phyloP scores from a whole-genome alignment of 768 basidiomycete genomes.

The Trametopsis cervina region DNA sequence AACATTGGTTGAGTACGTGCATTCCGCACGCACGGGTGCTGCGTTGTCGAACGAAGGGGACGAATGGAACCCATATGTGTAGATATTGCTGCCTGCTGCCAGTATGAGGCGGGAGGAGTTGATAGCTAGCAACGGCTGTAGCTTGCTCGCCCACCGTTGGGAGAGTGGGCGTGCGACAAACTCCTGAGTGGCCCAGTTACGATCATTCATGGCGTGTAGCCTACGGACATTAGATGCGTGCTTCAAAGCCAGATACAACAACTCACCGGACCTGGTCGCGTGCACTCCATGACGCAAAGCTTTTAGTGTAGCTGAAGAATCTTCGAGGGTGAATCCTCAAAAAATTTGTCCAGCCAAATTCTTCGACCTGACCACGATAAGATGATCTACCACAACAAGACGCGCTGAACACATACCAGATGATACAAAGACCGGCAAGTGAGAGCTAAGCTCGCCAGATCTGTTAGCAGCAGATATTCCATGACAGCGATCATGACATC shows the following conservation, averaged over 20 bases:
- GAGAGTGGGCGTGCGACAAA: constrained; percentile 65
- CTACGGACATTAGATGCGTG: constrained; percentile 8
- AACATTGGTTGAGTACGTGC: constrained; percentile 18
- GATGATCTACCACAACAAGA: constrained; percentile 3
- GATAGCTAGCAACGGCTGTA: constrained; percentile 51
- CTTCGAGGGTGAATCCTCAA: constrained; percentile 44
- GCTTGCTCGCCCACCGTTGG: constrained; percentile 47
- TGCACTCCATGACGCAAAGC: constrained; percentile 39
- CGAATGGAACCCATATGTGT: constrained; percentile 45
- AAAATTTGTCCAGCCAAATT: constrained; percentile 54
- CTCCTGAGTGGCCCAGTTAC: constrained; percentile 39
- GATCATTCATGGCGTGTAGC: constrained; percentile 48
- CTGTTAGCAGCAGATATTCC: constrained; percentile 34
- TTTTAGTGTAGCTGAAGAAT: constrained; percentile 42
- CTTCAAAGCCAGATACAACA: neutral
- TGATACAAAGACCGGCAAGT: constrained; percentile 29
- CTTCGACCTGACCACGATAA: constrained; percentile 42
- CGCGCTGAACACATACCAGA: constrained; percentile 34
- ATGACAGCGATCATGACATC: constrained; percentile 54
- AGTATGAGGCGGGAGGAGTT: constrained; percentile 50
- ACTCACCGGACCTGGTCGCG: constrained; percentile 31
- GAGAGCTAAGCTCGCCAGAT: constrained; percentile 34
- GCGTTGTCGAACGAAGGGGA: constrained; percentile 8
- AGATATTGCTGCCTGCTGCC: constrained; percentile 51
- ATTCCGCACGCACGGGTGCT: constrained; percentile 20